Evolutionary conservation across 2,329 filamentous ascomycete genomes (phyloP), one percentile per base, ranked within the genome.

Genomic region (Alternaria postmessia): DNA sequence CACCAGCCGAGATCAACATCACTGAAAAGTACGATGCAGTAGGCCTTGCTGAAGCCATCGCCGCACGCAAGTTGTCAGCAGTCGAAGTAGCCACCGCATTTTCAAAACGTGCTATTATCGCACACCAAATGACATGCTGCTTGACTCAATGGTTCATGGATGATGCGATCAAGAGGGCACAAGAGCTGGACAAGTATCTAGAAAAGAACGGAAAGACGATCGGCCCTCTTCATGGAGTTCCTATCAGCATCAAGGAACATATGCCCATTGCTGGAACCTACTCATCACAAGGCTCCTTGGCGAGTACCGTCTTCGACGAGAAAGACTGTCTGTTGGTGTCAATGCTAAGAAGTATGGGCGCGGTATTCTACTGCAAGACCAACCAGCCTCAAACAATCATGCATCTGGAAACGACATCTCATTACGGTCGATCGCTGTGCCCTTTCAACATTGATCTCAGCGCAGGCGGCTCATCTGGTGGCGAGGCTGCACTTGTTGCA

Each of bases 381-480:
- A 85, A 85, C 56, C 72, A 85, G 3, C 82, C 84, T 2, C 81
- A 83, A 54, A 81, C 80, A 1, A 78, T 86, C 61, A 82, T 84
- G 85, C 70, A 76, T 56, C 81, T 84, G 5, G 85, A 88, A 74
- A 86, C 84, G 0, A 75, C 83, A 68, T 88, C 87, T 74, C 84
- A 88, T 36, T 78, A 78, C 49, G 76, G 75, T 4, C 66, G 75
- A 12, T 72, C 80, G 2, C 62, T 83, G 20, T 84, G 84, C 63
- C 79, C 83, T 2, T 73, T 79, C 54, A 83, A 84, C 59, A 69
- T 63, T 26, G 57, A 70, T 4, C 73, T 85, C 18, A 83, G 82
- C 7, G 78, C 81, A 6, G 83, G 83, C 1, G 83, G 83, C 9
- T 85, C 24, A 77, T 84, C 24, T 75, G 70, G 70, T 5, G 71